A percentile compares a stretch with the other conserved stretches of the same genome.
Conservation (phyloP, 2,329 filamentous ascomycete species). For the Botrytis tulipae region DNA sequence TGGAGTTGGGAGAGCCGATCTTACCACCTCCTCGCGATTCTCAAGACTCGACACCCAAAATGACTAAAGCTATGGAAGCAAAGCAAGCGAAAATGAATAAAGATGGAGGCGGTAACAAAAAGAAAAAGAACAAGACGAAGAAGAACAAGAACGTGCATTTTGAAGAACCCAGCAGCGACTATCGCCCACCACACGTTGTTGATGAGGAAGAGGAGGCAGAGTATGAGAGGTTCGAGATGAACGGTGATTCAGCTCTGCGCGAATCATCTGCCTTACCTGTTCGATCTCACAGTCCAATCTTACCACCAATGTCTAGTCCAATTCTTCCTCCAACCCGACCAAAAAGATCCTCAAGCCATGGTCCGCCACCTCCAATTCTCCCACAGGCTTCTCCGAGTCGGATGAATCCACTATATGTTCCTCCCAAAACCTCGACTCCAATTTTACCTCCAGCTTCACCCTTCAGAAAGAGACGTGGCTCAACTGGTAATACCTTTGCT, state of each 20-base stretch:
- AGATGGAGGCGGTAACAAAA: not conserved
- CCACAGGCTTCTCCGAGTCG: conserved; percentile 8
- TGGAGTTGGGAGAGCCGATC: conserved; percentile 1
- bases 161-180: not conserved
- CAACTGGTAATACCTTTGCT: not conserved
- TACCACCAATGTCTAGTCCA: not conserved
- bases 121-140: not conserved
- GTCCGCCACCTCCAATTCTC: not conserved
- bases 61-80: not conserved
- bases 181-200: not conserved
- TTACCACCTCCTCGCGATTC: not conserved
- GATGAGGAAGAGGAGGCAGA: not conserved
- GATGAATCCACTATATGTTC: not conserved
- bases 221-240: not conserved
- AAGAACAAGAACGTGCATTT: not conserved
- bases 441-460: conserved; percentile 12
- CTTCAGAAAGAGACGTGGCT: conserved; percentile 2
- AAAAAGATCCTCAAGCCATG: not conserved
- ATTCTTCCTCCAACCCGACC: not conserved
- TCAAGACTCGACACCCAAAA: not conserved
- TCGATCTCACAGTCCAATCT: not conserved
- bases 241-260: not conserved
- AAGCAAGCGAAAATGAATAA: not conserved
- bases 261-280: not conserved
- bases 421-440: not conserved